These are phyloP conservation scores for Hypholoma fasciculare DNA, from an alignment of 768 basidiomycete species.

Conservation along the genomic window DNA sequence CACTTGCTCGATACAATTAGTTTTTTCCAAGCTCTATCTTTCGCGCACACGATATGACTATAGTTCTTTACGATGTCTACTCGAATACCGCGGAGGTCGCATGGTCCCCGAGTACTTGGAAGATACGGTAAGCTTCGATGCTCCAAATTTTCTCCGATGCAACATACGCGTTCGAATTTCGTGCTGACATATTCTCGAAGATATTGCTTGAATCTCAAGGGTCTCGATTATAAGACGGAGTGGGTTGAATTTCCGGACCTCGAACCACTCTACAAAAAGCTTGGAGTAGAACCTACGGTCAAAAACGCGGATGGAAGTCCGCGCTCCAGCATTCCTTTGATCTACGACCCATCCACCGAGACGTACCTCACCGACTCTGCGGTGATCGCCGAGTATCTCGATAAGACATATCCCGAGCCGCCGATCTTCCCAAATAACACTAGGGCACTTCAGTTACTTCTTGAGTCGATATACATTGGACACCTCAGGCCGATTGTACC, in stretches of 20 bases:
- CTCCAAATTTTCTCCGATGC: no score
- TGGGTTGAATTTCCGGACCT: constrained; percentile 57
- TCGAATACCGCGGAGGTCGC: no score
- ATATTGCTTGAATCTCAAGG: constrained; percentile 32
- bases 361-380: constrained; percentile 37
- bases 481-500: neutral
- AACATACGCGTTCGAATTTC: no score
- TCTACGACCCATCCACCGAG: constrained; percentile 43
- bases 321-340: constrained; percentile 44
- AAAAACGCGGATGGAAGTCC: constrained; percentile 28
- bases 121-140: no score
- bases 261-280: constrained; percentile 25
- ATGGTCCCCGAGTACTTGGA: no score
- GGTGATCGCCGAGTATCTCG: constrained; percentile 48
- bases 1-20: no score
- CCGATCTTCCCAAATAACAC: neutral
- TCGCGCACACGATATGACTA: no score
- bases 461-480: neutral
- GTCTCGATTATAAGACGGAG: constrained; percentile 39
- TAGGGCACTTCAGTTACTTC: neutral
- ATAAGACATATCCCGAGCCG: constrained; percentile 42
- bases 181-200: constrained; percentile 11
- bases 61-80: no score
- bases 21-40: no score
- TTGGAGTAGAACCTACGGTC: constrained; percentile 31